Conservation (phyloP, 2,329 filamentous ascomycete species). For the Talaromyces albobiverticillius region DNA sequence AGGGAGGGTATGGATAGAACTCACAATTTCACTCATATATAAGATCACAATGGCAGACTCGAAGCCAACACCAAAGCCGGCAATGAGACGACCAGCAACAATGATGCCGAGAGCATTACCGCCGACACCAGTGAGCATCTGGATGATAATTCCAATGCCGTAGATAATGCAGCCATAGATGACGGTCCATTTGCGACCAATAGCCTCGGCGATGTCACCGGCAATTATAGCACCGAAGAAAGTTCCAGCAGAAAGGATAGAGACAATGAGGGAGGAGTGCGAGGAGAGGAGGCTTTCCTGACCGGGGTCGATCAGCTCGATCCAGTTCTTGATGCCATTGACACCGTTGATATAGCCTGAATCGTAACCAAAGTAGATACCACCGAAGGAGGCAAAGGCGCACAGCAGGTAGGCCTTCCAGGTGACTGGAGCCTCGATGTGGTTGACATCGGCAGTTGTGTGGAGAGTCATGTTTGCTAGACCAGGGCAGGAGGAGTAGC, state of each 20-base stretch:
- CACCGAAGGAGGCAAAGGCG: conserved; percentile 59
- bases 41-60: conserved; percentile 77
- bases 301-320: conserved; percentile 33
- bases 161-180: conserved; percentile 71
- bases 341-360: conserved; percentile 56
- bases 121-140: conserved; percentile 57
- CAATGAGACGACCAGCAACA: conserved; percentile 70
- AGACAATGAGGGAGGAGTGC: conserved; percentile 64
- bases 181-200: conserved; percentile 64
- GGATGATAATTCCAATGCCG: conserved; percentile 64
- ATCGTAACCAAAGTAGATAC: conserved; percentile 61
- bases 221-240: conserved; percentile 77
- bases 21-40: conserved; percentile 78
- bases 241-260: conserved; percentile 73
- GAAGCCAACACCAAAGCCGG: conserved; percentile 76
- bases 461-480: conserved; percentile 13
- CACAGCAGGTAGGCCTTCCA: conserved; percentile 60
- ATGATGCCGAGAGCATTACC: conserved; percentile 58
- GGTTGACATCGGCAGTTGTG: conserved; percentile 50
- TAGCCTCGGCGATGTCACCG: conserved; percentile 72
- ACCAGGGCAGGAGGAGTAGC: background rate
- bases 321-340: conserved; percentile 51
- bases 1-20: background rate
- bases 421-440: conserved; percentile 59
- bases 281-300: conserved; percentile 45